phyloP scores from a whole-genome alignment of 176 grass and related monocot species.

The Zoysia pacifica region DNA sequence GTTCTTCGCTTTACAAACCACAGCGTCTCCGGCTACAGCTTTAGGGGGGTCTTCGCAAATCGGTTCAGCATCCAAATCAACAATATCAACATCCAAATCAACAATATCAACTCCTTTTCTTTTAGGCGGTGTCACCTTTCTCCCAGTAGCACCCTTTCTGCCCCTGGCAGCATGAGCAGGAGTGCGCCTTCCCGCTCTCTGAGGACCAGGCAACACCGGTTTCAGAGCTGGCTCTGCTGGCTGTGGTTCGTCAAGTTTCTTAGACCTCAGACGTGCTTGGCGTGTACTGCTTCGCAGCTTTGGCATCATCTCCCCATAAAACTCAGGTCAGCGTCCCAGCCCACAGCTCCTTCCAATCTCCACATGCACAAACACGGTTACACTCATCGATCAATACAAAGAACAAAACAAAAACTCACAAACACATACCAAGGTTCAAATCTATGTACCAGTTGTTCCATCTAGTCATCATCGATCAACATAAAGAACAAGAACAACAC shows the following conservation, averaged over 20 bases:
- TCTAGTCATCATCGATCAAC: constrained; percentile 1
- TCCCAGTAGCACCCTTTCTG: constrained; percentile 48
- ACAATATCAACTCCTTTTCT: constrained; percentile 31
- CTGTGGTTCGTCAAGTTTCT: constrained; percentile 50
- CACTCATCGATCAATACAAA: constrained; percentile 32
- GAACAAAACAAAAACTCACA: neutral
- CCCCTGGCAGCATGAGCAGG: constrained; percentile 52
- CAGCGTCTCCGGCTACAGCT: constrained; percentile 30
- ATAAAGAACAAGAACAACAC: neutral
- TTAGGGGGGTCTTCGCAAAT: constrained; percentile 41
- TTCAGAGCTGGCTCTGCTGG: constrained; percentile 42
- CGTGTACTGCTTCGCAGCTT: constrained; percentile 78
- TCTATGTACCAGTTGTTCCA: neutral
- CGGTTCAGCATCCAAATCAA: constrained; percentile 50
- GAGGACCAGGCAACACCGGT: constrained; percentile 40
- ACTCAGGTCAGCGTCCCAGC: constrained; percentile 44
- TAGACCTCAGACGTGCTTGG: constrained; percentile 71
- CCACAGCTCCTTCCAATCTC: constrained; percentile 52
- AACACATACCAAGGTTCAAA: neutral
- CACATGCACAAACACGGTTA: constrained; percentile 41
- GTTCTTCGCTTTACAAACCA: constrained; percentile 44
- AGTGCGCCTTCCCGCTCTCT: constrained; percentile 49
- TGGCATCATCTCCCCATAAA: constrained; percentile 98
- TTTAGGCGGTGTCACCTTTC: constrained; percentile 41
- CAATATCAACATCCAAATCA: neutral